phyloP scores from a whole-genome alignment of 768 basidiomycete genomes.

The Amanita subjunquillea region DNA sequence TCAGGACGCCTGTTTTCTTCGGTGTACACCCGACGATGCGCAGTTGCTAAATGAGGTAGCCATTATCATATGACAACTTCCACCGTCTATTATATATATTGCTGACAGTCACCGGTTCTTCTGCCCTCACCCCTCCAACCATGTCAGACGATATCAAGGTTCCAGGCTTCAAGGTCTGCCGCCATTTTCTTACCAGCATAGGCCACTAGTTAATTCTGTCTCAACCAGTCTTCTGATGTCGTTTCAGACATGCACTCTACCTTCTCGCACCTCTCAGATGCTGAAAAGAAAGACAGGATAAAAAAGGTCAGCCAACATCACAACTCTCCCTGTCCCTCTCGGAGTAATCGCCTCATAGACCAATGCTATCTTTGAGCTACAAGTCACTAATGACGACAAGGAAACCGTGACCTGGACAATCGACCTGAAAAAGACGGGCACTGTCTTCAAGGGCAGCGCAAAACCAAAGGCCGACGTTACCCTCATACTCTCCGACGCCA shows the following conservation, averaged over 20 bases:
- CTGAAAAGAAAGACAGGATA: conserved; percentile 57
- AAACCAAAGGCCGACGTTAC: conserved; percentile 77
- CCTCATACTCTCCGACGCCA: conserved; percentile 68
- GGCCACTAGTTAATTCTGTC: neutral
- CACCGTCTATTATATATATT: neutral
- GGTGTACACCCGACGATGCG: too few species aligned
- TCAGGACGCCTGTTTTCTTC: neutral
- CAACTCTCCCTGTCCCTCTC: neutral
- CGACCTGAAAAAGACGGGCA: conserved; percentile 80
- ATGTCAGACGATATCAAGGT: conserved; percentile 68
- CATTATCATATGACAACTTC: conserved; percentile 2
- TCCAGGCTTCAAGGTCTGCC: conserved; percentile 59
- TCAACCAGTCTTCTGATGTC: conserved; percentile 56
- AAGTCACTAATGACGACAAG: conserved; percentile 63
- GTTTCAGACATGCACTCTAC: conserved; percentile 40
- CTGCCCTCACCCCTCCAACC: conserved; percentile 8
- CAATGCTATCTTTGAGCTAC: conserved; percentile 82
- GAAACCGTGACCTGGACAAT: conserved; percentile 81
- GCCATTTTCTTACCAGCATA: neutral
- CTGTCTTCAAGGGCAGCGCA: conserved; percentile 63
- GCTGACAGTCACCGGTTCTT: neutral
- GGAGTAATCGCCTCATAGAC: conserved; percentile 34
- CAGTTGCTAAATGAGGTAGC: neutral
- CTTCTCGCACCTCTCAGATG: conserved; percentile 43
- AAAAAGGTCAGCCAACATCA: conserved; percentile 47